These are phyloP conservation scores for Brassica incana DNA, from an alignment of 345 rosid genomes.

Conservation along the genomic window DNA sequence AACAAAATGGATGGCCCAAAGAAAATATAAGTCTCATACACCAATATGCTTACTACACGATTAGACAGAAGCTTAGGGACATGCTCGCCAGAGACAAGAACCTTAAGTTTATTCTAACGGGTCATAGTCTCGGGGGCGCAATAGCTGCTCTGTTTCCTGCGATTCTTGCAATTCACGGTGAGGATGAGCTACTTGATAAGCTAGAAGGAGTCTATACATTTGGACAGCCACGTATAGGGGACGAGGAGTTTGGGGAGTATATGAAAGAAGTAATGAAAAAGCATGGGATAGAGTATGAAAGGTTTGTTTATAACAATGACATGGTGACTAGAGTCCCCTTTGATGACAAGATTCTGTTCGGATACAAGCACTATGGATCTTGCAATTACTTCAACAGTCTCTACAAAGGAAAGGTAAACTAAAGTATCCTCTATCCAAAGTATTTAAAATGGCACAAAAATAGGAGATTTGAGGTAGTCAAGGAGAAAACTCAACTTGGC, in stretches of 20 bases:
- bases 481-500: background rate
- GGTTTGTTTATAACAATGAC: slow-evolving; percentile 65
- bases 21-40: slow-evolving; percentile 18
- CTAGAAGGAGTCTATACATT: slow-evolving; percentile 66
- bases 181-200: slow-evolving; percentile 45
- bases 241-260: slow-evolving; percentile 45
- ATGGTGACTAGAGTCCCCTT: slow-evolving; percentile 56
- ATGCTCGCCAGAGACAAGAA: slow-evolving; percentile 23
- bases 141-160: slow-evolving; percentile 57
- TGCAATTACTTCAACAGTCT: slow-evolving; percentile 58
- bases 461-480: background rate
- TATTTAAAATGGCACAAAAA: background rate
- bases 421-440: background rate
- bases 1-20: slow-evolving; percentile 53
- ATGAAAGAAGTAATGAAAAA: slow-evolving; percentile 43
- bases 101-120: slow-evolving; percentile 59
- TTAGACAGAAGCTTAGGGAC: slow-evolving; percentile 31
- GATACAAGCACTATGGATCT: slow-evolving; percentile 65
- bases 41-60: slow-evolving; percentile 55
- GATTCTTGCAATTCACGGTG: slow-evolving; percentile 51
- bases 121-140: too few species aligned
- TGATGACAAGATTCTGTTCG: slow-evolving; percentile 46
- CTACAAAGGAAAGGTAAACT: slow-evolving; percentile 54
- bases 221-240: slow-evolving; percentile 82
- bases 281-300: slow-evolving; percentile 47